phyloP scores from a whole-genome alignment of 75 land plant genomes.

The Sequoiadendron giganteum region DNA sequence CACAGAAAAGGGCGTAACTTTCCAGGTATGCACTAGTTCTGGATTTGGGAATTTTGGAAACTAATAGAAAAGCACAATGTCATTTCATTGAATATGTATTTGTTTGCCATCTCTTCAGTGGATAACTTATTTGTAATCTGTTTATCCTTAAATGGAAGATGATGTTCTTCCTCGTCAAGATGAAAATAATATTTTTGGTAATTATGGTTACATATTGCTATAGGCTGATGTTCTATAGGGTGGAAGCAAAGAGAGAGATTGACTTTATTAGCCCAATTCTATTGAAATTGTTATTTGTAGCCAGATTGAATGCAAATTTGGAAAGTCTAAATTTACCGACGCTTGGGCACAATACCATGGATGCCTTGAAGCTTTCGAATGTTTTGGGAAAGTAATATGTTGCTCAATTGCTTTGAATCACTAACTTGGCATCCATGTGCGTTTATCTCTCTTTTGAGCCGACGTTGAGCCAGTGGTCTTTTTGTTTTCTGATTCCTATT shows the following conservation, averaged over 20 bases:
- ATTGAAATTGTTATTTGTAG: not conserved
- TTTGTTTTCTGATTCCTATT: not conserved
- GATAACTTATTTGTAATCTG: not conserved
- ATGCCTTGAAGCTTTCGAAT: not conserved
- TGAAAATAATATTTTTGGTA: not conserved
- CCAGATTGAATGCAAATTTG: not conserved
- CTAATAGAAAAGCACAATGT: not conserved
- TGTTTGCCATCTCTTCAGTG: not conserved
- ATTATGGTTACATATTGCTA: not conserved
- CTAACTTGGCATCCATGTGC: not conserved
- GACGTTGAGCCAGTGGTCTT: not conserved
- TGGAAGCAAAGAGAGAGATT: not conserved
- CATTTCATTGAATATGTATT: not conserved
- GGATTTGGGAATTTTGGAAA: not conserved
- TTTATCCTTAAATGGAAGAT: not conserved
- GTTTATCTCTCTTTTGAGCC: not conserved
- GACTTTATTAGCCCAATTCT: not conserved
- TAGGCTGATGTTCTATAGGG: not conserved
- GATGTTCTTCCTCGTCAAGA: not conserved
- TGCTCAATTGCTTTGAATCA: not conserved
- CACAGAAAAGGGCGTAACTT: constrained; percentile 98
- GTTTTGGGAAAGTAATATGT: not conserved
- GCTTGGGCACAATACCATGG: not conserved
- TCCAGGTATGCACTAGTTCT: constrained; percentile 64
- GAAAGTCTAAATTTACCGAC: not conserved